phyloP scores from a whole-genome alignment of 495 filamentous ascomycete genomes.

The Penicillium fimorum region DNA sequence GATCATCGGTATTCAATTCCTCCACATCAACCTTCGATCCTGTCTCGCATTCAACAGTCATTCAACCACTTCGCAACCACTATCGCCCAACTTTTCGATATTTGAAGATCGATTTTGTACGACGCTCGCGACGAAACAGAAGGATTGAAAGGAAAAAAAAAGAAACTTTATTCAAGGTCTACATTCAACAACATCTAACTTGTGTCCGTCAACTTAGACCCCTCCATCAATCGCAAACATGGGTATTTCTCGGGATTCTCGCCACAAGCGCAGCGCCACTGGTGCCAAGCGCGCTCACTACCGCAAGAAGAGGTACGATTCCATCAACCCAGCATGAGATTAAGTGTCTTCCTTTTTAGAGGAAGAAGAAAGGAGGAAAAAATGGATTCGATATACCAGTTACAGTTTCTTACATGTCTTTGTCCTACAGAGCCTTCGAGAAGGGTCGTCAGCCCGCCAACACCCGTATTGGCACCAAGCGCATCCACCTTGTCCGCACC shows the following conservation, averaged over 20 bases:
- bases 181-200: conserved; percentile 27
- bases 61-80: background rate
- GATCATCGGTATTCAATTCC: conserved; percentile 14
- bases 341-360: conserved; percentile 6
- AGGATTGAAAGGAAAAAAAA: conserved; percentile 17
- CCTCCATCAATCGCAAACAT: conserved; percentile 69
- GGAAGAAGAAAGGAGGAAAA: conserved; percentile 9
- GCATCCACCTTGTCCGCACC: conserved; percentile 97
- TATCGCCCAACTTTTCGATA: conserved; percentile 4
- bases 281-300: conserved; percentile 95
- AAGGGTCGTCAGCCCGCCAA: conserved; percentile 98
- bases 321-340: conserved; percentile 15
- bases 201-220: conserved; percentile 41
- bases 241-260: conserved; percentile 99
- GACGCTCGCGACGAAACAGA: conserved; percentile 26
- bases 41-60: conserved; percentile 4
- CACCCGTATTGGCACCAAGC: conserved; percentile 98
- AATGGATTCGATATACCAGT: background rate
- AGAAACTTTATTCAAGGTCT: conserved; percentile 9
- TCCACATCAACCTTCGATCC: conserved; percentile 11
- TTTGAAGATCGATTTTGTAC: conserved; percentile 14
- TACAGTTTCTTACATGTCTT: conserved; percentile 20
- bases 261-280: conserved; percentile 97
- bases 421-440: conserved; percentile 85
- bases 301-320: conserved; percentile 76